A percentile compares a stretch with the other conserved stretches of the same genome.
These are phyloP conservation scores for Citrus mangshanensis DNA, from an alignment of 345 rosid species.

Conservation along the genomic window DNA sequence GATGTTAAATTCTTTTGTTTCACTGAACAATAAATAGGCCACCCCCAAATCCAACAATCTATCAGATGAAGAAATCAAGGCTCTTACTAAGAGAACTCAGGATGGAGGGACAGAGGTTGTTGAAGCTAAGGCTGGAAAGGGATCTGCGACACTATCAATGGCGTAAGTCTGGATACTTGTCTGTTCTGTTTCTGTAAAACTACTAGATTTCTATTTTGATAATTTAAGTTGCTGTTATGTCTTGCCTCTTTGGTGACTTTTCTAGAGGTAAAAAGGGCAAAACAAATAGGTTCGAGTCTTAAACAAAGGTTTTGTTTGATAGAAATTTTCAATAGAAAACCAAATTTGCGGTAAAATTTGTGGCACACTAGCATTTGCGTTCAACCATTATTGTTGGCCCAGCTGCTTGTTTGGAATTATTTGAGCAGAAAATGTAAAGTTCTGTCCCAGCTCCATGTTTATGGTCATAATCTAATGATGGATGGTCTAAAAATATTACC, in stretches of 20 bases:
- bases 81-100: constrained; percentile 86
- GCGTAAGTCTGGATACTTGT: constrained; percentile 50
- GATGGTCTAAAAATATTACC: not conserved
- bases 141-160: constrained; percentile 89
- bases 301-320: not conserved
- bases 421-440: not conserved
- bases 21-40: constrained; percentile 42
- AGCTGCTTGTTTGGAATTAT: not conserved
- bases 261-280: not conserved
- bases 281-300: not conserved
- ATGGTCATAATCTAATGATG: not conserved
- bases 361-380: not conserved
- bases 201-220: not conserved
- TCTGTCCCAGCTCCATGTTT: not conserved
- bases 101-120: constrained; percentile 93
- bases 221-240: not conserved
- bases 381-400: not conserved
- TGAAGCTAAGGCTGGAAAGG: constrained; percentile 94
- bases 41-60: constrained; percentile 68
- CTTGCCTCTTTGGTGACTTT: not conserved
- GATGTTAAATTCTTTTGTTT: not conserved
- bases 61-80: constrained; percentile 48
- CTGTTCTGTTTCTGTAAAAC: not conserved
- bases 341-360: not conserved
- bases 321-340: not conserved